Conservation (phyloP, 2,329 filamentous ascomycete genomes). For the Colletotrichum viniferum region DNA sequence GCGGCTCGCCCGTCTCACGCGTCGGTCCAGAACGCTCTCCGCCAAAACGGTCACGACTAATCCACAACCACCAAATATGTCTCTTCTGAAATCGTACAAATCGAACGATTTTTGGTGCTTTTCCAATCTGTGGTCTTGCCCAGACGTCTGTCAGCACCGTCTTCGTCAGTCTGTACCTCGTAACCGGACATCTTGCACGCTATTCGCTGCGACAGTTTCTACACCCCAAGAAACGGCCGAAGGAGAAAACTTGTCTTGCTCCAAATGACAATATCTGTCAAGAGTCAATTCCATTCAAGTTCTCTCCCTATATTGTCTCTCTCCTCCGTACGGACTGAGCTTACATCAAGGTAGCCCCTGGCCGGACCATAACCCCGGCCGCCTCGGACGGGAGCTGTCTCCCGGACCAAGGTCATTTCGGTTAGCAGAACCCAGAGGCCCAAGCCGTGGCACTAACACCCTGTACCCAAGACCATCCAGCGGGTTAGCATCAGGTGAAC, state of each 20-base stretch:
- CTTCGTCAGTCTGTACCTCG: not conserved
- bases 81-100: not conserved
- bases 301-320: not conserved
- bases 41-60: not conserved
- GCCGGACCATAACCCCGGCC: not conserved
- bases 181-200: not conserved
- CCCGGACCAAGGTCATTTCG: not conserved
- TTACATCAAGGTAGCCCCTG: not conserved
- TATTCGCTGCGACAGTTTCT: not conserved
- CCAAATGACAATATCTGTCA: not conserved
- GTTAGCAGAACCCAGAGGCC: not conserved
- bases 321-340: not conserved
- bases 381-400: not conserved
- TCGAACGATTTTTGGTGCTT: not conserved
- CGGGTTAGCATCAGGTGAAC: not conserved
- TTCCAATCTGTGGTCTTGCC: not conserved
- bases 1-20: not conserved
- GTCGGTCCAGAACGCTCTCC: not conserved
- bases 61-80: not conserved
- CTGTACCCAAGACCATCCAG: not conserved
- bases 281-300: not conserved
- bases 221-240: not conserved
- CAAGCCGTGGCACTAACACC: not conserved
- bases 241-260: not conserved
- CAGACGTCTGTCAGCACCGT: not conserved